phyloP scores from a whole-genome alignment of 1,139 yeast genomes.

The Candida gigantensis region DNA sequence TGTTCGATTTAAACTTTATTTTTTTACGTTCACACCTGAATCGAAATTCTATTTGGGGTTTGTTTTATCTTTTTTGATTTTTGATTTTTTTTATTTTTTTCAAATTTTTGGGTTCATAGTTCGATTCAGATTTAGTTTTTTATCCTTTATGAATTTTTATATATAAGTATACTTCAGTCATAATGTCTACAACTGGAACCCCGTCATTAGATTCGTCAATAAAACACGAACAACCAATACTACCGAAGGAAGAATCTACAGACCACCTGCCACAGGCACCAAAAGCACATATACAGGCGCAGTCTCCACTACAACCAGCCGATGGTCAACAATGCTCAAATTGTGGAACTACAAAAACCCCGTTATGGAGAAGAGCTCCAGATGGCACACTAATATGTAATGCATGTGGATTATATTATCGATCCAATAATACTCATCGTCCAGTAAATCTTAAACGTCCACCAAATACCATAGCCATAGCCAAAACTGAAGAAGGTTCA shows the following conservation, averaged over 20 bases:
- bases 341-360: slow-evolving; percentile 69
- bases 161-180: not conserved
- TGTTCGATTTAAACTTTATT: too few relatives aligned
- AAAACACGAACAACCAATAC: not conserved
- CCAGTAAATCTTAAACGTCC: slow-evolving; percentile 67
- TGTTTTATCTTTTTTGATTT: too few relatives aligned
- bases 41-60: too few relatives aligned
- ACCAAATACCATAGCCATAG: slow-evolving; percentile 55
- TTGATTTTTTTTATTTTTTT: too few relatives aligned
- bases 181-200: too few relatives aligned
- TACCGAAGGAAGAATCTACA: slow-evolving; percentile 1
- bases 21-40: too few relatives aligned
- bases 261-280: not conserved
- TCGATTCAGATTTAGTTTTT: too few relatives aligned
- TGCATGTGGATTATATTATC: slow-evolving; percentile 67
- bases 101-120: too few relatives aligned
- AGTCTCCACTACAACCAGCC: slow-evolving; percentile 4
- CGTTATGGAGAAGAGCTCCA: slow-evolving; percentile 70
- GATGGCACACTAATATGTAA: slow-evolving; percentile 67
- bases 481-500: slow-evolving; percentile 51
- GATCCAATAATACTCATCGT: slow-evolving; percentile 55
- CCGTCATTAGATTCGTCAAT: too few relatives aligned
- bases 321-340: slow-evolving; percentile 58
- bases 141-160: not conserved
- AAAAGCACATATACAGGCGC: not conserved